A percentile compares a stretch with the other conserved stretches of the same genome.
phyloP scores from a whole-genome alignment of 495 filamentous ascomycete species.

The Aspergillus diversus region DNA sequence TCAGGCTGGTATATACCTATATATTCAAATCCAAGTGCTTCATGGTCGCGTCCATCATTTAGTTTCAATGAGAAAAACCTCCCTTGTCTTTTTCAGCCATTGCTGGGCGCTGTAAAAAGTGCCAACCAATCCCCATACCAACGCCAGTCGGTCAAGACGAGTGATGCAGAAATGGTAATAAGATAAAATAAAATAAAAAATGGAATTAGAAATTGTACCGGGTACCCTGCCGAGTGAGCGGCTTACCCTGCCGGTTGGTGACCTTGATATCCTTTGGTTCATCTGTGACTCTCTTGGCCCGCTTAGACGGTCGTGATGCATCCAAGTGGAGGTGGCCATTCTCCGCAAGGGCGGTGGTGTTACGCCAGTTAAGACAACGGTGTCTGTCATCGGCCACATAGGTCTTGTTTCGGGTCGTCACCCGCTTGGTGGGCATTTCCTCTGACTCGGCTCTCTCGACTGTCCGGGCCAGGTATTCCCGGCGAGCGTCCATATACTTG shows the following conservation, averaged over 20 bases:
- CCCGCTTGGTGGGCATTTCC: constrained; percentile 63
- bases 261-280: constrained; percentile 49
- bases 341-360: constrained; percentile 74
- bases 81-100: constrained; percentile 8
- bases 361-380: constrained; percentile 82
- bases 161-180: constrained; percentile 11
- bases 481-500: constrained; percentile 77
- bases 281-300: constrained; percentile 56
- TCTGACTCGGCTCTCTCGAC: constrained; percentile 60
- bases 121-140: constrained; percentile 12
- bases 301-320: constrained; percentile 66
- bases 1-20: constrained; percentile 9
- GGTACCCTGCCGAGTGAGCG: constrained; percentile 50
- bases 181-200: constrained; percentile 13
- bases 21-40: constrained; percentile 14
- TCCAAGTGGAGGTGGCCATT: constrained; percentile 83
- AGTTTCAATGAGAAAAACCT: constrained; percentile 19
- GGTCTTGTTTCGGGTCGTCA: constrained; percentile 76
- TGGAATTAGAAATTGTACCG: constrained; percentile 44
- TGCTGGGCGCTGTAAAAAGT: constrained; percentile 12
- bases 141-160: constrained; percentile 11
- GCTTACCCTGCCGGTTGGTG: constrained; percentile 52
- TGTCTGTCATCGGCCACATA: constrained; percentile 63
- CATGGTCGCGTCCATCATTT: constrained; percentile 31
- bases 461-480: constrained; percentile 64